Evolutionary conservation across 164 flowering plant genomes (phyloP).

Genomic region (Annona squamosa): DNA sequence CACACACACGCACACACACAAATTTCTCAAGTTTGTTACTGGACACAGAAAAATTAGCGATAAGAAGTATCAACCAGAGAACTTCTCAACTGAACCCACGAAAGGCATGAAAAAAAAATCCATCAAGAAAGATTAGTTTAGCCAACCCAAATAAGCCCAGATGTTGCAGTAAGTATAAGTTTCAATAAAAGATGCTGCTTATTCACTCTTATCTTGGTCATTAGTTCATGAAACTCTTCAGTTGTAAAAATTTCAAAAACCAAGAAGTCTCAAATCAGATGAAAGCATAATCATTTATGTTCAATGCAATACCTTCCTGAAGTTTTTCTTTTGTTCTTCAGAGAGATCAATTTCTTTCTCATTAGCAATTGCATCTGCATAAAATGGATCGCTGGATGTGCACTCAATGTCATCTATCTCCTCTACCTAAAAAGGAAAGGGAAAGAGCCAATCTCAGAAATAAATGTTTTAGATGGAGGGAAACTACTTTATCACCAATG

Average conservation of each 20-base stretch:
- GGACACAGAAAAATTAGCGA: no score
- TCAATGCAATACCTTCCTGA: slow-evolving; percentile 51
- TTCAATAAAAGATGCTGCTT: no score
- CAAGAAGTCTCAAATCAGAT: not conserved
- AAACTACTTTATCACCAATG: not conserved
- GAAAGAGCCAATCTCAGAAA: slow-evolving; percentile 3
- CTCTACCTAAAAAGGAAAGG: slow-evolving; percentile 56
- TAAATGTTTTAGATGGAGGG: not conserved
- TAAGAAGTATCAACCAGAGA: no score
- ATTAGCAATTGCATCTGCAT: slow-evolving; percentile 80
- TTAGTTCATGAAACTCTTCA: no score
- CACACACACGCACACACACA: no score
- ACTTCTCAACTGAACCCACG: no score
- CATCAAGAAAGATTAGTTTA: not conserved
- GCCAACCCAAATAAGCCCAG: not conserved
- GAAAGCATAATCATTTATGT: not conserved
- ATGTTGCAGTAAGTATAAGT: no score
- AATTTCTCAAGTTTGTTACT: no score
- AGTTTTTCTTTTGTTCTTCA: slow-evolving; percentile 77
- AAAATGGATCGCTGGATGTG: slow-evolving; percentile 55
- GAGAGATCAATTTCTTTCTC: slow-evolving; percentile 72
- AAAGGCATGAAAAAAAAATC: not conserved
- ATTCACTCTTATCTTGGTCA: no score
- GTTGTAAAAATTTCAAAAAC: no score
- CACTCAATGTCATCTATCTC: slow-evolving; percentile 88